Percentiles rank a stretch among this genome's conserved stretches.
These are phyloP conservation scores for Plasmodium vivax DNA, from an alignment of 169 alveolate species.

Conservation along the genomic window DNA sequence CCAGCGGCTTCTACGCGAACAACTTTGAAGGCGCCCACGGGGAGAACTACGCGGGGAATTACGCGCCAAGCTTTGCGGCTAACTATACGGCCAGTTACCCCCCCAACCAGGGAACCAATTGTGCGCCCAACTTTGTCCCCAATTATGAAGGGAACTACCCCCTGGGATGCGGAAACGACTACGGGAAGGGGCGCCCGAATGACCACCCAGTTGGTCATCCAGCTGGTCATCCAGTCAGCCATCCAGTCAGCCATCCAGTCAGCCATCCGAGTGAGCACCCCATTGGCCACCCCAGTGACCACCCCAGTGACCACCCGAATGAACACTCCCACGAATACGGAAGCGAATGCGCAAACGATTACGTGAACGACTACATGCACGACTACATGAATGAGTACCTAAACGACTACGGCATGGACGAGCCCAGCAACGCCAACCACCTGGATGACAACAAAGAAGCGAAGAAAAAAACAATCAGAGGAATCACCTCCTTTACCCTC, in stretches of 20 bases:
- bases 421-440: background rate
- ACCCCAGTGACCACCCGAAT: background rate
- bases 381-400: slow-evolving; percentile 2
- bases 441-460: slow-evolving; percentile 10
- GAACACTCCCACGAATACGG: background rate
- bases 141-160: background rate
- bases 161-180: background rate
- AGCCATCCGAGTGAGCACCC: too few species aligned
- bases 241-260: too few species aligned
- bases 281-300: background rate
- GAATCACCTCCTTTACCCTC: slow-evolving; percentile 60
- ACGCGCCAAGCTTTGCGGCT: background rate
- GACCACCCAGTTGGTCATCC: too few species aligned
- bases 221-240: too few species aligned
- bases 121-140: background rate
- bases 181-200: background rate
- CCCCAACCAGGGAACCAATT: background rate
- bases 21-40: background rate
- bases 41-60: background rate
- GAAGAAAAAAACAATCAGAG: slow-evolving; percentile 32
- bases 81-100: background rate
- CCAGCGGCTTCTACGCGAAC: background rate
- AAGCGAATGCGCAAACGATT: background rate
- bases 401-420: background rate
- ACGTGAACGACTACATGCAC: background rate